A percentile compares a stretch with the other conserved stretches of the same genome.
These are phyloP conservation scores for Diutina ranongensis DNA, from an alignment of 1,139 yeast species.

Conservation along the genomic window DNA sequence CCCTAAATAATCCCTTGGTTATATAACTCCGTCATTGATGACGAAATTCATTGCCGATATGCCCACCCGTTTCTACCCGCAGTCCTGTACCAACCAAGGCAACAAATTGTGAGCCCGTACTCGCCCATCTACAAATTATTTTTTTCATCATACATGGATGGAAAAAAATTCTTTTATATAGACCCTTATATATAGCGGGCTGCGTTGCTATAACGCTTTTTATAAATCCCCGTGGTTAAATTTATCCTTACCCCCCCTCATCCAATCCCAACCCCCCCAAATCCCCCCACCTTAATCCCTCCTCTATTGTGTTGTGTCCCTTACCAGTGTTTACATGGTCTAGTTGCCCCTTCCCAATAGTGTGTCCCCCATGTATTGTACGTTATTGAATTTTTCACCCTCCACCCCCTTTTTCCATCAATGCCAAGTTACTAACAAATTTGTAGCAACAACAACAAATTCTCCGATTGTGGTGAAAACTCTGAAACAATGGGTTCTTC, in stretches of 20 bases:
- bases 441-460: background rate
- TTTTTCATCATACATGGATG: constrained; percentile 1
- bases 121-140: background rate
- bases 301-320: background rate
- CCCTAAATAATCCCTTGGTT: too few species aligned
- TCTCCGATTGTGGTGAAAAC: constrained; percentile 19
- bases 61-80: background rate
- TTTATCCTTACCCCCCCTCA: too few species aligned
- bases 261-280: too few species aligned
- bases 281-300: background rate
- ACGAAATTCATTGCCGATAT: background rate
- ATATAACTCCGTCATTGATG: too few species aligned
- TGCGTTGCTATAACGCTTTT: background rate
- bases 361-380: background rate
- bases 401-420: too few species aligned
- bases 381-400: too few species aligned
- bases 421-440: background rate
- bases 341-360: background rate
- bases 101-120: background rate
- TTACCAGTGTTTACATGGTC: background rate
- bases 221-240: background rate
- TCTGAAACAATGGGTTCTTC: constrained; percentile 84
- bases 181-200: constrained; percentile 1
- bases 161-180: background rate
- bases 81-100: background rate